These are phyloP conservation scores for Cerrena zonata DNA, from an alignment of 1,284 basidiomycete species.

Conservation along the genomic window DNA sequence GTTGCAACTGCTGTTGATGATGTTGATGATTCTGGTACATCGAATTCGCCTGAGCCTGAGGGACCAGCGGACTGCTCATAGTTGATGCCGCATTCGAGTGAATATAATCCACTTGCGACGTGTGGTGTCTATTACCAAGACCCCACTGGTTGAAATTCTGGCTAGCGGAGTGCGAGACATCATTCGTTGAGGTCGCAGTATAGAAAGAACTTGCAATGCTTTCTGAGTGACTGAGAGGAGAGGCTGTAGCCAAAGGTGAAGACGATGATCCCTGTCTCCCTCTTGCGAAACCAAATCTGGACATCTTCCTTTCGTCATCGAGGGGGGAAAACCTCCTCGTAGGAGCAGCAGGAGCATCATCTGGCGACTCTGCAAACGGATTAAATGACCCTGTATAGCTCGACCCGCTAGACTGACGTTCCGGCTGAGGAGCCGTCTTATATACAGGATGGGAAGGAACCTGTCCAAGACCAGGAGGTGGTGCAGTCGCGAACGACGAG, in stretches of 20 bases:
- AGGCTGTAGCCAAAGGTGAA: slow-evolving; percentile 54
- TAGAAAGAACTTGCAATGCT: slow-evolving; percentile 41
- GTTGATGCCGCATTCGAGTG: slow-evolving; percentile 34
- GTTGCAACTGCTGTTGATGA: too few relatives aligned
- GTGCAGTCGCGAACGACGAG: slow-evolving; percentile 31
- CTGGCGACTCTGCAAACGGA: slow-evolving; percentile 59
- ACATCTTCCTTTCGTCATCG: slow-evolving; percentile 73
- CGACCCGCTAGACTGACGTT: slow-evolving; percentile 43
- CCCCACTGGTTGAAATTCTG: slow-evolving; percentile 43
- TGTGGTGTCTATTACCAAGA: slow-evolving; percentile 38
- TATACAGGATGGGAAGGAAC: slow-evolving; percentile 53
- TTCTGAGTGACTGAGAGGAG: slow-evolving; percentile 51
- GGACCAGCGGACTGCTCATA: slow-evolving; percentile 43
- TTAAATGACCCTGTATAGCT: slow-evolving; percentile 72
- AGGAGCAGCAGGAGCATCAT: slow-evolving; percentile 27
- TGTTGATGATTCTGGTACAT: slow-evolving; percentile 15
- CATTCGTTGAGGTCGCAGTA: slow-evolving; percentile 29
- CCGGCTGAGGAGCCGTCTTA: slow-evolving; percentile 33
- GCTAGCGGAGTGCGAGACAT: slow-evolving; percentile 28
- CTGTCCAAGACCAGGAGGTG: slow-evolving; percentile 50
- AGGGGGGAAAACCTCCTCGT: slow-evolving; percentile 31
- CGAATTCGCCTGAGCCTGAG: slow-evolving; percentile 38
- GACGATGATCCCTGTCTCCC: slow-evolving; percentile 61
- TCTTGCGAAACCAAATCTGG: slow-evolving; percentile 79
- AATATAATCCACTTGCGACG: slow-evolving; percentile 31